Evolutionary conservation across 306 rosid species (phyloP), one percentile per base, ranked within the genome.

Genomic region (Albizia julibrissin): DNA sequence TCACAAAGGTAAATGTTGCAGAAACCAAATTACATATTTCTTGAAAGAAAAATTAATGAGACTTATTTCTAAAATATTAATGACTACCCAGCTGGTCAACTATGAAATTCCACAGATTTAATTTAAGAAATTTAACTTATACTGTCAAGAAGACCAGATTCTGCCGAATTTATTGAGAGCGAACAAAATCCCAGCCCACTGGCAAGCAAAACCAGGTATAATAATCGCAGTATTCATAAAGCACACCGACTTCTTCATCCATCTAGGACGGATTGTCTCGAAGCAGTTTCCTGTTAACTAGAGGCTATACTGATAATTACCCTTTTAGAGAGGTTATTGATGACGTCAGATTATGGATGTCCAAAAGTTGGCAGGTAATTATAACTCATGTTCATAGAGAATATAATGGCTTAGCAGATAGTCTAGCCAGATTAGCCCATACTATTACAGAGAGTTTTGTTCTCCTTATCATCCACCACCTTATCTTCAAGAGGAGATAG

Each of bases 161-260:
- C 40, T 31, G 64, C 65, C 37, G 47, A 80, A 70, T 80, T 49
- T 58, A 37, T 37, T 37, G 40, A 37, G 54, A 58, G 29, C 0
- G 42, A 76, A 75, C 11, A 37, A 54, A 52, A 54, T 37, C 16
- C 71, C 56, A 50, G 43, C 66, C 47, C 52, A 31, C 9, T 56
- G 56, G 68, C 77, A 52, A n/a, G 42, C 68, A 42, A 10, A 74
- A 67, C 64, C 31, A 58, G 59, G 39, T 33, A 13, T 22, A 66
- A 11, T 68, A 69, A 66, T 79, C 46, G 40, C 78, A 46, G 22
- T 5, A 75, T 47, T 79, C 12, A 75, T 47, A 21, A 21, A 47
- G 70, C 42, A 72, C 59, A 18, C 39, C 52, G 10, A 84, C 22
- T 69, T 19, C 67, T 66, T 54, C 62, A 79, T 65, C 42, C 27